Percentiles rank a stretch among this genome's conserved stretches.
phyloP scores from a whole-genome alignment of 176 grass and related monocot species.

The Rhynchospora tenuis region DNA sequence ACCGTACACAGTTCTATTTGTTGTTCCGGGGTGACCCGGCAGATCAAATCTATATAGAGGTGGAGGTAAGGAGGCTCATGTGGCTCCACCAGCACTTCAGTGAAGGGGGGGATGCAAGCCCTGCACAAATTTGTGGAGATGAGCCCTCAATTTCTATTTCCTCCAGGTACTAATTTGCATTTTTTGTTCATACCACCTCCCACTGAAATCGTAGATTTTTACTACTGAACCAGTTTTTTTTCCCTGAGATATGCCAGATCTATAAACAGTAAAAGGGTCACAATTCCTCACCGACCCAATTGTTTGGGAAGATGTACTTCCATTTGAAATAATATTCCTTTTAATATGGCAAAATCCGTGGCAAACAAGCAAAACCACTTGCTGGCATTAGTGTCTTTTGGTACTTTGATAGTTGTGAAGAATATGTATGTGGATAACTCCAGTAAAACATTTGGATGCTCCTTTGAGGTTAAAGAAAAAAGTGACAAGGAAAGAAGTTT shows the following conservation, averaged over 20 bases:
- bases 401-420: too few species aligned
- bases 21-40: slow-evolving; percentile 78
- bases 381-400: too few species aligned
- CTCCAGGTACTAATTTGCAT: slow-evolving; percentile 46
- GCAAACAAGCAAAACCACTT: too few species aligned
- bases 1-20: slow-evolving; percentile 86
- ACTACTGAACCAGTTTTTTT: not conserved
- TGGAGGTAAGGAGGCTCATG: slow-evolving; percentile 62
- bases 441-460: too few species aligned
- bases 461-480: too few species aligned
- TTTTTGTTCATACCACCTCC: not conserved
- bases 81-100: slow-evolving; percentile 90
- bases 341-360: not conserved
- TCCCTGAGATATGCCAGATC: not conserved
- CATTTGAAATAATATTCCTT: not conserved
- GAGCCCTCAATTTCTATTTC: slow-evolving; percentile 54
- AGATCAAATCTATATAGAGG: slow-evolving; percentile 97
- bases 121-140: slow-evolving; percentile 41
- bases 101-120: slow-evolving; percentile 67
- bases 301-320: not conserved
- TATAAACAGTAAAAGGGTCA: not conserved
- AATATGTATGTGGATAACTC: too few species aligned
- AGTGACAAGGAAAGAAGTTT: too few species aligned
- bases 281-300: too few species aligned
- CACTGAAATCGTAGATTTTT: not conserved